A percentile compares a stretch with the other conserved stretches of the same genome.
Evolutionary conservation across 2,329 filamentous ascomycete species (phyloP).

Genomic region (Colletotrichum gigasporum): DNA sequence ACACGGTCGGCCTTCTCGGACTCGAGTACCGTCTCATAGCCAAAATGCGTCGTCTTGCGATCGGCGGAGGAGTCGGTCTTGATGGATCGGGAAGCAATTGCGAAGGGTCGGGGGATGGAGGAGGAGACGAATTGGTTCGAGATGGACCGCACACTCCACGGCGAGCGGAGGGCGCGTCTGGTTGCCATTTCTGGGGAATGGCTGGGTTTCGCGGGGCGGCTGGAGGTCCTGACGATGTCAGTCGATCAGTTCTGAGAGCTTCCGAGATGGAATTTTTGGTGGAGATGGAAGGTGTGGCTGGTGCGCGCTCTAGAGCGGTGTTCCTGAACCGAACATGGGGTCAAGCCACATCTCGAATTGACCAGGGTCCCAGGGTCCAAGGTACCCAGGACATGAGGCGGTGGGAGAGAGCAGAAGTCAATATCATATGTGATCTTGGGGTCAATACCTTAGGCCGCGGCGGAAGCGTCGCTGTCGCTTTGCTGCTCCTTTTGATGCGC

Average conservation of each 20-base stretch:
- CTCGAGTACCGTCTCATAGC: conserved; percentile 86
- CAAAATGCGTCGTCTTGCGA: conserved; percentile 82
- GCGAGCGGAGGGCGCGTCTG: conserved; percentile 23
- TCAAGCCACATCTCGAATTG: conserved; percentile 28
- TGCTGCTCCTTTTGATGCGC: conserved; percentile 4
- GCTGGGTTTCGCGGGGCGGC: not conserved
- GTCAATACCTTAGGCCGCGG: conserved; percentile 17
- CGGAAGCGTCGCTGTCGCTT: not conserved
- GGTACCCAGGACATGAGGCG: not conserved
- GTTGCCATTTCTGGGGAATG: conserved; percentile 12
- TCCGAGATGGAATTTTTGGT: conserved; percentile 27
- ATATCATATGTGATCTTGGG: not conserved
- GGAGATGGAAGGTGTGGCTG: conserved; percentile 30
- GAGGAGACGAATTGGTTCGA: conserved; percentile 4
- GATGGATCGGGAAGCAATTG: conserved; percentile 39
- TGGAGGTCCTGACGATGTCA: conserved; percentile 27
- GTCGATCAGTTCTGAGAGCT: conserved; percentile 16
- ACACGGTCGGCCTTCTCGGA: conserved; percentile 78
- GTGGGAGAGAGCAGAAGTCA: not conserved
- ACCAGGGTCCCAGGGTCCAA: not conserved
- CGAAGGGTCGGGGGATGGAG: conserved; percentile 36
- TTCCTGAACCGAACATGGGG: not conserved
- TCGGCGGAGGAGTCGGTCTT: conserved; percentile 38
- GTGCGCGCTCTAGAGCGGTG: not conserved
- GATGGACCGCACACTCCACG: conserved; percentile 13